Base-by-base conservation (phyloP, 306 rosid species). In the Sesbania bispinosa region DNA sequence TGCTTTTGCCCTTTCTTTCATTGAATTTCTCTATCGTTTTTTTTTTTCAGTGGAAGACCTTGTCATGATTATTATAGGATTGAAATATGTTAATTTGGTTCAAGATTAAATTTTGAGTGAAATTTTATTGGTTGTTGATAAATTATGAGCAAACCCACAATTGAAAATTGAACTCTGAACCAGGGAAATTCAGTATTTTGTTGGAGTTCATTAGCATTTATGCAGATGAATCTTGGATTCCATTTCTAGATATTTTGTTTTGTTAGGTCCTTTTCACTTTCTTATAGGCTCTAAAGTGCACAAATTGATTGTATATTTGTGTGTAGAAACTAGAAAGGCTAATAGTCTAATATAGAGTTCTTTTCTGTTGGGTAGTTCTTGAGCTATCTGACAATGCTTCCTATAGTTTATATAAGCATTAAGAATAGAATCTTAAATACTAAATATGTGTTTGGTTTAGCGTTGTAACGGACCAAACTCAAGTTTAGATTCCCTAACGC, bases 41-140 rank as follows among this genome's bases (percentile, higher is more conserved):
- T 0, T 46, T 20, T 50, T 60, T 32, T 76, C 5, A 13, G 47
- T 59, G 4, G 14, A 36, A 30, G n/a, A 42, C 53, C 3, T 26
- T 47, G 16, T 27, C 23, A 5, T 10, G 11, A 77, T 10, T 21
- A 41, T 62, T 46, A 6, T 21, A 2, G 14, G 9, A 7, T 36
- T 76, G 39, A 21, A 55, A 62, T 36, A 35, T 35, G 32, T 65
- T 76, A 65, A 13, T 27, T 51, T 15, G 45, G 62, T 47, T 18
- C 24, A 32, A 51, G 46, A 30, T 71, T 6, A 24, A 18, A 8
- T 14, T 51, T 55, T 68, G 14, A 51, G 61, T 33, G 14, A 46
- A 13, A 9, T 16, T 20, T 29, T 29, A 2, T 67, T 18, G 66
- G 30, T 55, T 52, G 32, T 38, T 27, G 50, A 64, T 43, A 38